Evolutionary conservation across 129 eudicot species (phyloP), one percentile per base, ranked within the genome.

Genomic region (Flaveria robusta): DNA sequence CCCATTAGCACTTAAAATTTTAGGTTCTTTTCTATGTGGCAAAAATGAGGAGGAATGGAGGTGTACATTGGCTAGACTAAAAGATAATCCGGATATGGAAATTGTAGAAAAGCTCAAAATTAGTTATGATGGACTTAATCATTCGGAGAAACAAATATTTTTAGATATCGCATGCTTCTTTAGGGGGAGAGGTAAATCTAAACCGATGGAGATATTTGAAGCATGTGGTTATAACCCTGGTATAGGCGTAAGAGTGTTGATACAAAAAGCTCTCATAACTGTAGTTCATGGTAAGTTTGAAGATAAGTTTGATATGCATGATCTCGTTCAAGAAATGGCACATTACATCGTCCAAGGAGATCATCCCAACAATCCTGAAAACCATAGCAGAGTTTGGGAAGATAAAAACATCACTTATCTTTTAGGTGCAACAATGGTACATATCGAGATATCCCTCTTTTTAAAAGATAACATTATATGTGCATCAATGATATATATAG

Each of bases 21-120:
- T 64, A 7, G 69, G 69, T 12, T 62, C 68, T 27, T 62, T 16
- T 62, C 42, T 62, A 62, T 62, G 7, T 27, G 68, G 9, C 68
- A 62, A 27, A 62, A 19, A 62, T 20, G 41, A 62, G 68, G 9
- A 27, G 0, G 68, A 62, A 19, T 62, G 68, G 68, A 62, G n/a
- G 20, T 3, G 42, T 62, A 6, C 68, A 2, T 62, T 62, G n/a
- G n/a, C n/a, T n/a, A n/a, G n/a, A n/a, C n/a, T n/a, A n/a, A n/a
- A n/a, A n/a, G n/a, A n/a, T n/a, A 26, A 0, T 26, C 68, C 68
- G 10, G 42, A 62, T 3, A 62, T 4, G 19, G 68, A 62, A 62
- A 27, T 27, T 14, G 20, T 62, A 16, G 42, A 62, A 27, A 27
- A 13, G 19, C 68, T 62, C 20, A 26, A 62, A 62, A 62, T 62